phyloP scores from a whole-genome alignment of 1,139 yeast genomes.

The Citeromyces hawaiiensis region DNA sequence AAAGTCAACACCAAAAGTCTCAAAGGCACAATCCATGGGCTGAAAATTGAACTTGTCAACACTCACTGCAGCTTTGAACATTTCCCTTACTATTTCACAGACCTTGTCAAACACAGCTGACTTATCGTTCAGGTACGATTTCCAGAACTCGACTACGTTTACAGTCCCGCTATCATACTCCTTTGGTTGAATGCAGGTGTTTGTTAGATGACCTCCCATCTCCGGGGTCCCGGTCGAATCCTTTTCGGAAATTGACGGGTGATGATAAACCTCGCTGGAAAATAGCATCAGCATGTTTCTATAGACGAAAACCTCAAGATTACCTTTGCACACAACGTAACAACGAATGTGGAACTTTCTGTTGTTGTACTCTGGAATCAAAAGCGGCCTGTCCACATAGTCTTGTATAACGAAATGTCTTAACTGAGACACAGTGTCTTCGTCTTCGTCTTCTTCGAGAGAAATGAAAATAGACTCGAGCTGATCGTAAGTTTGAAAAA shows the following conservation, averaged over 20 bases:
- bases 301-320: slow-evolving; percentile 66
- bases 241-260: slow-evolving; percentile 16
- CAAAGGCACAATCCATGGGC: slow-evolving; percentile 72
- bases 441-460: slow-evolving; percentile 65
- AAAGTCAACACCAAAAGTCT: slow-evolving; percentile 81
- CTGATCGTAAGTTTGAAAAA: slow-evolving; percentile 68
- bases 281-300: slow-evolving; percentile 70
- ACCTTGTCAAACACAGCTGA: slow-evolving; percentile 36
- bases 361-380: slow-evolving; percentile 43
- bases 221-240: slow-evolving; percentile 19
- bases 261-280: slow-evolving; percentile 40
- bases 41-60: slow-evolving; percentile 84
- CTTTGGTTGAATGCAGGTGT: slow-evolving; percentile 69
- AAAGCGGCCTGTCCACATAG: slow-evolving; percentile 54
- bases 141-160: slow-evolving; percentile 54
- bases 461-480: slow-evolving; percentile 73
- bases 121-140: slow-evolving; percentile 28
- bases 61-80: slow-evolving; percentile 72
- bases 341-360: slow-evolving; percentile 83
- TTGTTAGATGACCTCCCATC: slow-evolving; percentile 71
- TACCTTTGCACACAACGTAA: slow-evolving; percentile 70
- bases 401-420: slow-evolving; percentile 87
- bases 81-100: slow-evolving; percentile 46
- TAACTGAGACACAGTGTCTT: slow-evolving; percentile 64
- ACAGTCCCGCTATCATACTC: slow-evolving; percentile 19